These are phyloP conservation scores for Hemisphaericaspora xylanilytica DNA, from an alignment of 1,139 yeast species.

Conservation along the genomic window DNA sequence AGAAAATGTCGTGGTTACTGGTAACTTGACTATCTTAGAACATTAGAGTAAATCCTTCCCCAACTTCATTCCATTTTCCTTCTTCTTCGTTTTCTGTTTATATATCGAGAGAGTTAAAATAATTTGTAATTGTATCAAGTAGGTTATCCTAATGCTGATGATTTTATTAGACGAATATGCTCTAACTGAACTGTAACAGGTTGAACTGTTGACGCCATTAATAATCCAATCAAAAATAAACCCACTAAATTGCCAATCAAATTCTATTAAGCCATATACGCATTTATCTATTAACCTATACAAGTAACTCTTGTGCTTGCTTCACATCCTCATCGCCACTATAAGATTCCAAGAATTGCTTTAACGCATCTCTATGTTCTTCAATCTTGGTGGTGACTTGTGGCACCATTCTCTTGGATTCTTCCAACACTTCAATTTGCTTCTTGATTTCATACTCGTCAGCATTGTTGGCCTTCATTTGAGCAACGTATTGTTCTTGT, in stretches of 20 bases:
- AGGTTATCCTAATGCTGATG: not conserved
- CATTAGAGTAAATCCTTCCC: slow-evolving; percentile 45
- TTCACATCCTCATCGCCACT: slow-evolving; percentile 51
- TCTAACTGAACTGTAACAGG: too few relatives aligned
- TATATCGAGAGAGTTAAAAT: not conserved
- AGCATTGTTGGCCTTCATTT: slow-evolving; percentile 41
- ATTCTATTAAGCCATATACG: not conserved
- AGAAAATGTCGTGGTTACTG: slow-evolving; percentile 96
- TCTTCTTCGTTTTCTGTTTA: slow-evolving; percentile 1
- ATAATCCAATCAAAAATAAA: too few relatives aligned
- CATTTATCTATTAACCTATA: not conserved
- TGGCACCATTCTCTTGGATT: slow-evolving; percentile 67
- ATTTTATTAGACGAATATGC: too few relatives aligned
- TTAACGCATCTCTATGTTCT: slow-evolving; percentile 49
- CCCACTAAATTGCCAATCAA: too few relatives aligned
- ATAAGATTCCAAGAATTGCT: slow-evolving; percentile 22
- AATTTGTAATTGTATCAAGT: not conserved
- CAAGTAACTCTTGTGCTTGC: slow-evolving; percentile 34
- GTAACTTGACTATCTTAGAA: slow-evolving; percentile 92
- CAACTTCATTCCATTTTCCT: not conserved
- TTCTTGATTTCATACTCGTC: slow-evolving; percentile 76
- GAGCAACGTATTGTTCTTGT: slow-evolving; percentile 50
- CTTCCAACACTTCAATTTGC: slow-evolving; percentile 59
- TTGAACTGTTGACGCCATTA: too few relatives aligned
- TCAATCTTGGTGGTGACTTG: slow-evolving; percentile 54